These are phyloP conservation scores for Phytophthora cactorum DNA, from an alignment of 352 stramenopile genomes.

Conservation along the genomic window DNA sequence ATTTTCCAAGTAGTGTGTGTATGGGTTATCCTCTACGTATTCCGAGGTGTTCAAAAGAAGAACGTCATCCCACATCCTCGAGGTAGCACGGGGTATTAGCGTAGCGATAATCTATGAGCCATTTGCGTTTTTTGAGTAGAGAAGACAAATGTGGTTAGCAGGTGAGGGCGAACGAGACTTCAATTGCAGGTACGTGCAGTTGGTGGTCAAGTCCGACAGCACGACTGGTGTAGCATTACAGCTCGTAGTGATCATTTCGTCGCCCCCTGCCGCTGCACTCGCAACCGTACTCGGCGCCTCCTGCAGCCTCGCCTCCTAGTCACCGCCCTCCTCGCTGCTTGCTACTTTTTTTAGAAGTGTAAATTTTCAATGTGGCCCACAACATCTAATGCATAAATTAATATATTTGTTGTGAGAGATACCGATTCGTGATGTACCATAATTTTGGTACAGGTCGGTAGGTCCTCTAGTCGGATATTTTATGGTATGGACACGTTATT, in stretches of 20 bases:
- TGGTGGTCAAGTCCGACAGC: slow-evolving; percentile 3
- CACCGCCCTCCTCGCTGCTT: no score
- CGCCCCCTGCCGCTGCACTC: no score
- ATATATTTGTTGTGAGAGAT: no score
- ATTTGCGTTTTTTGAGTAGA: background rate
- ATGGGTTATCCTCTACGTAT: slow-evolving; percentile 33
- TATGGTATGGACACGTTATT: slow-evolving; percentile 33
- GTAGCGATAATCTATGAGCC: slow-evolving; percentile 15
- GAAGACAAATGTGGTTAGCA: background rate
- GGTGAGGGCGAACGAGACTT: background rate
- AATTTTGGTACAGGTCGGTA: no score
- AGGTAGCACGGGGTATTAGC: slow-evolving; percentile 17
- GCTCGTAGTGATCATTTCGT: slow-evolving; percentile 19
- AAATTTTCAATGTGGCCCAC: no score
- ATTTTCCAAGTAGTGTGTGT: slow-evolving; percentile 38
- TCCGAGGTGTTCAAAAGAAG: slow-evolving; percentile 41
- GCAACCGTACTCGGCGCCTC: no score
- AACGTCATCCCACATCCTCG: slow-evolving; percentile 23
- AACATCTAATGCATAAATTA: no score
- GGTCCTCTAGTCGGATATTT: no score
- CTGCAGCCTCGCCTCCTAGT: no score
- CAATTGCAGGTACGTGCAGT: background rate
- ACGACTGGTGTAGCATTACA: no score
- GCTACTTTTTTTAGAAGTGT: no score
- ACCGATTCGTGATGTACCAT: no score